These are phyloP conservation scores for Beauveria sp. DNA, from an alignment of 2,329 filamentous ascomycete species.

Conservation along the genomic window DNA sequence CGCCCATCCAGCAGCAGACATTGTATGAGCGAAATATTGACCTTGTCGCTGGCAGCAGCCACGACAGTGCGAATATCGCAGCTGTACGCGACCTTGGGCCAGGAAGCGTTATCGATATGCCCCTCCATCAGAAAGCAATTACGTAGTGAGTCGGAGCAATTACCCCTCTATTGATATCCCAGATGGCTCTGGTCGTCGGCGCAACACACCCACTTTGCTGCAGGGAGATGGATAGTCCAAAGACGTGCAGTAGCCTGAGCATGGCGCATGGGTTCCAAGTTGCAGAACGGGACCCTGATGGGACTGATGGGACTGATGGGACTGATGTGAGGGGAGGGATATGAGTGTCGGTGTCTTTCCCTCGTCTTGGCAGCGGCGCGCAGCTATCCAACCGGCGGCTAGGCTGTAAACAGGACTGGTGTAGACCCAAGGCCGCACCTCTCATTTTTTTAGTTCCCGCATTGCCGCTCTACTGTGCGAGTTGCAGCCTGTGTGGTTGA, in stretches of 20 bases:
- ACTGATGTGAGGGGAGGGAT: background rate
- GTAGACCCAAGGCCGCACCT: background rate
- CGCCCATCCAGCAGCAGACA: background rate
- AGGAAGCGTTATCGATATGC: conserved; percentile 6
- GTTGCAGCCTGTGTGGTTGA: too few species aligned
- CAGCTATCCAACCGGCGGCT: conserved; percentile 1
- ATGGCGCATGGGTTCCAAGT: background rate
- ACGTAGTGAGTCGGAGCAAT: background rate
- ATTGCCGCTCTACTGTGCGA: background rate
- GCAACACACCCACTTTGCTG: conserved; percentile 3
- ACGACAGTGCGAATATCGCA: background rate
- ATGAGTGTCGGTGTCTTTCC: background rate
- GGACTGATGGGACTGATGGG: background rate
- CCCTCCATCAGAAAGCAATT: background rate
- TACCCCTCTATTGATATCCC: conserved; percentile 10
- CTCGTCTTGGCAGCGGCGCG: background rate
- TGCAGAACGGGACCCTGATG: conserved; percentile 1
- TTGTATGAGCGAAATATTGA: background rate
- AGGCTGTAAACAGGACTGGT: background rate
- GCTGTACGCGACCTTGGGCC: too few species aligned
- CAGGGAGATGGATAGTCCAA: conserved; percentile 4
- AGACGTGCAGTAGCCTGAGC: conserved; percentile 1
- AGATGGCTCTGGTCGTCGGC: background rate
- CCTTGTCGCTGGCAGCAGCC: background rate
- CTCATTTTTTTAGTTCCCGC: background rate